A percentile compares a stretch with the other conserved stretches of the same genome.
phyloP scores from a whole-genome alignment of 768 basidiomycete species.

The Amanita pallidorosea region DNA sequence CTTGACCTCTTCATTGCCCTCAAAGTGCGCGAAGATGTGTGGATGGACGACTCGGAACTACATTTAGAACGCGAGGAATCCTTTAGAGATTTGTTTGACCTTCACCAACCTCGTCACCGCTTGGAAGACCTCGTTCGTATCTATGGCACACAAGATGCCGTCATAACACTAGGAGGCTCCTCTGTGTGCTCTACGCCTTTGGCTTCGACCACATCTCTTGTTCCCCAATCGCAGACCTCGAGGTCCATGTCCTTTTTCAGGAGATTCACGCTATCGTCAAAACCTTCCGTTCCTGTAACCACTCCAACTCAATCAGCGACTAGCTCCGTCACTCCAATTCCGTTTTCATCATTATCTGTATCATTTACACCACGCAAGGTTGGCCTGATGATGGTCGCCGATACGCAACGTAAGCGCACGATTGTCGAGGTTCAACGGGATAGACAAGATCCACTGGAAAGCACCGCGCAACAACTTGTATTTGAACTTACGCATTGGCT shows the following conservation, averaged over 20 bases:
- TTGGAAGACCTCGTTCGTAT: conserved; percentile 63
- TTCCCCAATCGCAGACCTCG: conserved; percentile 1
- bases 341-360: conserved; percentile 26
- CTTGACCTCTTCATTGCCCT: conserved; percentile 75
- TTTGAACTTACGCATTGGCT: conserved; percentile 33
- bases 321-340: conserved; percentile 17
- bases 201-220: conserved; percentile 1
- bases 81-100: conserved; percentile 73
- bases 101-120: conserved; percentile 61
- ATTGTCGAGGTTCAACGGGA: conserved; percentile 40
- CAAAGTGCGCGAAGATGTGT: conserved; percentile 72
- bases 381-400: conserved; percentile 25
- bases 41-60: conserved; percentile 61
- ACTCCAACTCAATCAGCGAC: conserved; percentile 4
- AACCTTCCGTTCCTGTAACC: conserved; percentile 2
- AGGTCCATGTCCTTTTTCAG: conserved; percentile 6
- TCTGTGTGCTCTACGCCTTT: background rate
- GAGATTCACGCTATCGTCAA: background rate
- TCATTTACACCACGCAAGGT: conserved; percentile 33
- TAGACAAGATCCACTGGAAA: conserved; percentile 47
- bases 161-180: conserved; percentile 18
- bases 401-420: conserved; percentile 31
- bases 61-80: conserved; percentile 68
- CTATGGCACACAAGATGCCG: conserved; percentile 29
- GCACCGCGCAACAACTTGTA: conserved; percentile 40